Evolutionary conservation across 805 yeast species (phyloP).

Genomic region (Barnettozyma sucrosica): DNA sequence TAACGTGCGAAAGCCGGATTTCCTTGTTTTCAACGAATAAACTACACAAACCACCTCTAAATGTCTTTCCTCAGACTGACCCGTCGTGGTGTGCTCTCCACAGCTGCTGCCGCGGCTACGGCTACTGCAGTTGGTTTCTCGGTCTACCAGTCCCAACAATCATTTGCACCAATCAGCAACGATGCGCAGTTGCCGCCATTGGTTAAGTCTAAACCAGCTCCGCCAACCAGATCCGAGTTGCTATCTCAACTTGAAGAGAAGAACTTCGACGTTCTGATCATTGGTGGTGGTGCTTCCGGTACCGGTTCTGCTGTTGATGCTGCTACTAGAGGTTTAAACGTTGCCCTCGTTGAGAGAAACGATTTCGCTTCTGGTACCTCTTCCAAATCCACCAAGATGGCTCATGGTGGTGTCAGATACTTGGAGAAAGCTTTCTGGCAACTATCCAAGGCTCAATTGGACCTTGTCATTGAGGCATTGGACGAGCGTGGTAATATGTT

Average conservation of each 20-base stretch:
- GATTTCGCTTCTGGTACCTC: conserved; percentile 94
- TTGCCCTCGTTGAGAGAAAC: conserved; percentile 76
- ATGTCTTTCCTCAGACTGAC: conserved; percentile 25
- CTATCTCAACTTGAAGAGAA: conserved; percentile 43
- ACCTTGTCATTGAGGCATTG: conserved; percentile 82
- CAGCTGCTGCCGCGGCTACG: conserved; percentile 22
- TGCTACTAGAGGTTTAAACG: conserved; percentile 82
- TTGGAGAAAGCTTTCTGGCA: conserved; percentile 93
- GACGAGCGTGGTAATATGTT: conserved; percentile 83
- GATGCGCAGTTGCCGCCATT: conserved; percentile 30
- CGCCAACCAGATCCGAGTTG: conserved; percentile 53
- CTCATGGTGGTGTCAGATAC: conserved; percentile 96
- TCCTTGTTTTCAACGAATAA: neutral
- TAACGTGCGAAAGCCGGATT: neutral
- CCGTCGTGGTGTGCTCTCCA: conserved; percentile 22
- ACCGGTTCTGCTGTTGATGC: conserved; percentile 93
- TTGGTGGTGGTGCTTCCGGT: conserved; percentile 98
- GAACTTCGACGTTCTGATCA: conserved; percentile 72
- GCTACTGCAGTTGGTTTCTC: conserved; percentile 19
- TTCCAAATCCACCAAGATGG: conserved; percentile 91
- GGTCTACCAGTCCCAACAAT: conserved; percentile 8
- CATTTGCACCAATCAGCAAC: conserved; percentile 13
- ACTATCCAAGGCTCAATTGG: conserved; percentile 82
- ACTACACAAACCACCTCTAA: neutral
- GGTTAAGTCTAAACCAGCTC: conserved; percentile 38